These are phyloP conservation scores for Paspalum vaginatum DNA, from an alignment of 176 grass and related monocot genomes.

Conservation along the genomic window DNA sequence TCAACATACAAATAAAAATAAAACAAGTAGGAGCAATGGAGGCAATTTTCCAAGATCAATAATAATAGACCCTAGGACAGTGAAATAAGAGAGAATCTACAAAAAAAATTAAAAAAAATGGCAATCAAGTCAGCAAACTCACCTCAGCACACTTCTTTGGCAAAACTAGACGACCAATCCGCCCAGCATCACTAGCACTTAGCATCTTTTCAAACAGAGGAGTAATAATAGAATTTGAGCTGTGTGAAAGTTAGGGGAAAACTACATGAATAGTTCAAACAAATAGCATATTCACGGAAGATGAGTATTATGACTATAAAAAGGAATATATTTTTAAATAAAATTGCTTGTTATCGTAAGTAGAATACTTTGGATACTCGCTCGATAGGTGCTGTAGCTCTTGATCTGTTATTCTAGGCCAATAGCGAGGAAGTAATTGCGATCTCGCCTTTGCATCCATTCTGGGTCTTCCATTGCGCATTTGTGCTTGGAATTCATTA, in stretches of 20 bases:
- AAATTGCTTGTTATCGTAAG: constrained; percentile 36
- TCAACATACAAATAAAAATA: background rate
- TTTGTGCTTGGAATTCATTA: constrained; percentile 54
- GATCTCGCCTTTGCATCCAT: constrained; percentile 73
- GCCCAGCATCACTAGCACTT: constrained; percentile 96
- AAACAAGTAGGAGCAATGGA: background rate
- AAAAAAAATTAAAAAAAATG: constrained; percentile 37
- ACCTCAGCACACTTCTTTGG: constrained; percentile 99
- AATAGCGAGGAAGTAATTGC: constrained; percentile 92
- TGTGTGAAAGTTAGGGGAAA: constrained; percentile 59
- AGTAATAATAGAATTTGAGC: constrained; percentile 92
- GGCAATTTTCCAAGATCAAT: background rate
- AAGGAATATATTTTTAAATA: constrained; percentile 26
- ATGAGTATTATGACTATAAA: constrained; percentile 17
- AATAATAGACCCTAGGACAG: background rate
- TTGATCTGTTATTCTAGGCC: constrained; percentile 98
- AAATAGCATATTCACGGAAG: constrained; percentile 1
- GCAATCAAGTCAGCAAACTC: constrained; percentile 29
- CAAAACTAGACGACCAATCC: constrained; percentile 97
- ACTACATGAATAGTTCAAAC: constrained; percentile 37
- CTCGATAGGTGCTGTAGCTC: constrained; percentile 90
- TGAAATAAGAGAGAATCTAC: constrained; percentile 30
- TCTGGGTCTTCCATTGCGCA: constrained; percentile 82
- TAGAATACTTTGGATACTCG: constrained; percentile 85
- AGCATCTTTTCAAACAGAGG: constrained; percentile 99